Percentiles rank a stretch among this genome's conserved stretches.
Conservation (phyloP, 2,329 filamentous ascomycete species). For the Pseudopyrenochaeta lycopersici region DNA sequence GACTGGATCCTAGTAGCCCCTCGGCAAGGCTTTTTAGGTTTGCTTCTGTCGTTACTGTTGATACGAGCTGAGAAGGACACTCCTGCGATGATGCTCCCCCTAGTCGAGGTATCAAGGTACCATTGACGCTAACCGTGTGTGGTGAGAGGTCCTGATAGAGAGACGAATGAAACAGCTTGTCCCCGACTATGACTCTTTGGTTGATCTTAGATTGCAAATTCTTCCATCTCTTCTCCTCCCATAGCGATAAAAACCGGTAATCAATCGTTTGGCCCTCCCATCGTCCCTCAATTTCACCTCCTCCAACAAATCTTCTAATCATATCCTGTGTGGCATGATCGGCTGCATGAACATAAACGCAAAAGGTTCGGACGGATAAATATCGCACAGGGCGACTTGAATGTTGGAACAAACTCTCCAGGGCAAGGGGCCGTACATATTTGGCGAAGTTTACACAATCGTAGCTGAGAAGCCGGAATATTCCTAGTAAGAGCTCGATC, state of each 20-base stretch:
- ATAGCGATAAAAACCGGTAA: constrained; percentile 75
- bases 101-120: constrained; percentile 50
- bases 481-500: constrained; percentile 67
- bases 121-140: constrained; percentile 45
- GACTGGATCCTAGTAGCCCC: constrained; percentile 72
- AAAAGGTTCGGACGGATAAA: constrained; percentile 82
- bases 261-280: constrained; percentile 83
- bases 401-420: constrained; percentile 74
- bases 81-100: constrained; percentile 39
- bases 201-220: constrained; percentile 21
- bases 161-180: background rate
- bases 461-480: constrained; percentile 82
- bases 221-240: constrained; percentile 67
- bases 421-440: constrained; percentile 70
- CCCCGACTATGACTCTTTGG: constrained; percentile 4
- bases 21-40: constrained; percentile 77
- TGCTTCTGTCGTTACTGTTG: constrained; percentile 74
- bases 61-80: constrained; percentile 54
- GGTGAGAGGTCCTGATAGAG: constrained; percentile 36
- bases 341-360: constrained; percentile 78
- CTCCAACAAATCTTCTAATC: constrained; percentile 70
- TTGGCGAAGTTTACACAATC: constrained; percentile 73
- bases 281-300: constrained; percentile 69
- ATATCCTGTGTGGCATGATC: constrained; percentile 81
- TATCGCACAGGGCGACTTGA: constrained; percentile 72